Evolutionary conservation across 2,329 filamentous ascomycete genomes (phyloP).

Genomic region (Pseudogymnoascus sp.): DNA sequence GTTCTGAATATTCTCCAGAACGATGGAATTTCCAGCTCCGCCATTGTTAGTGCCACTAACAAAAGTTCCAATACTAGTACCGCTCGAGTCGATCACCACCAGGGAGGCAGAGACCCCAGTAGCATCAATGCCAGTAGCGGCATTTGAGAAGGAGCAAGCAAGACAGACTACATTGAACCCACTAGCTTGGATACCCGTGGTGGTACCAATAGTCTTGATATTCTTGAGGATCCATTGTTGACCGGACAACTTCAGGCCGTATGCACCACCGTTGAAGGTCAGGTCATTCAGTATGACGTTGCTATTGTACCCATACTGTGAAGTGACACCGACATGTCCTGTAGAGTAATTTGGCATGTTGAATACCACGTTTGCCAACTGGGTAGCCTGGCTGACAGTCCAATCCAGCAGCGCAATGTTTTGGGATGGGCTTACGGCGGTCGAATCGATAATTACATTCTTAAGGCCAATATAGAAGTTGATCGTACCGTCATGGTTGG

Average conservation of each 20-base stretch:
- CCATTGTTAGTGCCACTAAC: neutral
- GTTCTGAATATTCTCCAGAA: slow-evolving; percentile 10
- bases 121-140: no score
- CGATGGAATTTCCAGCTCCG: neutral
- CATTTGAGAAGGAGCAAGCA: no score
- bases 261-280: slow-evolving; percentile 51
- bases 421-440: slow-evolving; percentile 16
- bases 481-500: slow-evolving; percentile 22
- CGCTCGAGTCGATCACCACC: neutral
- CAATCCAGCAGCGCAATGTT: slow-evolving; percentile 28
- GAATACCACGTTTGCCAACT: slow-evolving; percentile 28
- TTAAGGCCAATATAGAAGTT: slow-evolving; percentile 29
- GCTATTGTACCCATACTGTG: neutral
- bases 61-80: neutral
- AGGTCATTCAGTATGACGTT: slow-evolving; percentile 41
- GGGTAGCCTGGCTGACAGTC: slow-evolving; percentile 29
- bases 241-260: slow-evolving; percentile 53
- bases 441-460: slow-evolving; percentile 29
- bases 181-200: no score
- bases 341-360: slow-evolving; percentile 27
- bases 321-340: slow-evolving; percentile 23
- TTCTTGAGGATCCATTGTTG: slow-evolving; percentile 57
- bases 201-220: slow-evolving; percentile 23
- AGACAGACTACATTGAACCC: no score
- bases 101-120: slow-evolving; percentile 16